These are phyloP conservation scores for Zizania palustris DNA, from an alignment of 202 grass and related monocot species.

Conservation along the genomic window DNA sequence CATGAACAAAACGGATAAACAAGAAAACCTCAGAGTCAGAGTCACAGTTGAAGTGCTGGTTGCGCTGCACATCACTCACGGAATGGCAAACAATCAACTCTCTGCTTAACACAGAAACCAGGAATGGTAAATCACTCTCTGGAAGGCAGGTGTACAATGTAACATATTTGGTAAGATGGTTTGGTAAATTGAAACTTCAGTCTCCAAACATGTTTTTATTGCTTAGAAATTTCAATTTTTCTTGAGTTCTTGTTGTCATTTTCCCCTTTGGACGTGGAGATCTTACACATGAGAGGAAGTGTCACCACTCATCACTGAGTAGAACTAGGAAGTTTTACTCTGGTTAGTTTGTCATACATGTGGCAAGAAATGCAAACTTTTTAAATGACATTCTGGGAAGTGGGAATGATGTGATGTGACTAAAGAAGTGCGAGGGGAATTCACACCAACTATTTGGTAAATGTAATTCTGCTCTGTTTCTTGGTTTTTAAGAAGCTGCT, in stretches of 20 bases:
- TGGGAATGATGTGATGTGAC: no score
- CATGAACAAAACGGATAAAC: not conserved
- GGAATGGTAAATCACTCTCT: not conserved
- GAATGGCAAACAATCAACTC: not conserved
- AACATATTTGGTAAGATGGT: slow-evolving; percentile 14
- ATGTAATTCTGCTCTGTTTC: not conserved
- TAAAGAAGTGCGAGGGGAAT: not conserved
- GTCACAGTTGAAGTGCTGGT: not conserved
- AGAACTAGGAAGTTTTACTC: not conserved
- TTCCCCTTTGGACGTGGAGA: not conserved
- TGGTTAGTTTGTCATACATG: not conserved
- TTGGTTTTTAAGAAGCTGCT: slow-evolving; percentile 6
- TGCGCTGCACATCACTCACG: slow-evolving; percentile 49
- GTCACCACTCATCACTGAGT: not conserved
- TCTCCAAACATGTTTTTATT: slow-evolving; percentile 6
- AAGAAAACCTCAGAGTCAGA: not conserved
- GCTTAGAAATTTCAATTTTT: not conserved
- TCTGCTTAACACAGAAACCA: no score
- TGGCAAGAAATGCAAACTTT: not conserved
- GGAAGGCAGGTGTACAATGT: slow-evolving; percentile 29
- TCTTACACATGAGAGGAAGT: not conserved
- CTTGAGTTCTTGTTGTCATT: not conserved
- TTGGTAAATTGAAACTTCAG: slow-evolving; percentile 17
- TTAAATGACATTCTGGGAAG: no score
- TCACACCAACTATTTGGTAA: not conserved